These are phyloP conservation scores for Gonium pectorale DNA, from an alignment of 139 green algal species.

Conservation along the genomic window DNA sequence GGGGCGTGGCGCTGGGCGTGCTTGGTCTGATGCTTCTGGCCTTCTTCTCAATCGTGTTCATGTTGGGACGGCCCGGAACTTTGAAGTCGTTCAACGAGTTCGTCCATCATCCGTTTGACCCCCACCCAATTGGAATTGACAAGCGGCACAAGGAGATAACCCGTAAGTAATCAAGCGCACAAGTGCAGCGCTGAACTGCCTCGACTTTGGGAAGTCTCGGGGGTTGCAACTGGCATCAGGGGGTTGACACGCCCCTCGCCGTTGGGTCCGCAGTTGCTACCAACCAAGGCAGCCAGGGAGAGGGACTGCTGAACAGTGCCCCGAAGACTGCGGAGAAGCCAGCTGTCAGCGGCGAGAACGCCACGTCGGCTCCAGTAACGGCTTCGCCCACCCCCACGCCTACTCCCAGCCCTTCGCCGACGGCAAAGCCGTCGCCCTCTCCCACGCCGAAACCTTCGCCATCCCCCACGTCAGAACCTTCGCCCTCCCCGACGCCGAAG, in stretches of 20 bases:
- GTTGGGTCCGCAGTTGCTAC: too few species aligned
- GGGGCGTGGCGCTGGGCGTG: constrained; percentile 45
- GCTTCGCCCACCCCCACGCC: neutral
- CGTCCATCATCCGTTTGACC: constrained; percentile 44
- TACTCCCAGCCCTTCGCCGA: neutral
- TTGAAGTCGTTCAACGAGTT: constrained; percentile 23
- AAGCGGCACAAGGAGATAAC: constrained; percentile 25
- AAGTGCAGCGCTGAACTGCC: too few species aligned
- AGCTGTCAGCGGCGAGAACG: too few species aligned
- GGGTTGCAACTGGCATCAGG: too few species aligned
- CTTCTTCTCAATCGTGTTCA: constrained; percentile 50
- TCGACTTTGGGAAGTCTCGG: too few species aligned
- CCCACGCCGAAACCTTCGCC: neutral
- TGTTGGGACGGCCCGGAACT: constrained; percentile 36
- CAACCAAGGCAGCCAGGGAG: too few species aligned
- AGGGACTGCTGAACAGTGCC: too few species aligned
- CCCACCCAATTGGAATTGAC: constrained; percentile 41
- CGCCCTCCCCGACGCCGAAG: constrained; percentile 2
- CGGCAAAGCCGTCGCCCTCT: neutral
- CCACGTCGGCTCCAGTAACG: neutral
- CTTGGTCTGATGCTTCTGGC: constrained; percentile 46
- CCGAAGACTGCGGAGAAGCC: too few species aligned
- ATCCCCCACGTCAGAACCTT: too few species aligned
- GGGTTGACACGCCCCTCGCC: too few species aligned
- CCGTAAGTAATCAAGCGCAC: neutral